These are phyloP conservation scores for Thuja plicata DNA, from an alignment of 83 land plant genomes.

Conservation along the genomic window DNA sequence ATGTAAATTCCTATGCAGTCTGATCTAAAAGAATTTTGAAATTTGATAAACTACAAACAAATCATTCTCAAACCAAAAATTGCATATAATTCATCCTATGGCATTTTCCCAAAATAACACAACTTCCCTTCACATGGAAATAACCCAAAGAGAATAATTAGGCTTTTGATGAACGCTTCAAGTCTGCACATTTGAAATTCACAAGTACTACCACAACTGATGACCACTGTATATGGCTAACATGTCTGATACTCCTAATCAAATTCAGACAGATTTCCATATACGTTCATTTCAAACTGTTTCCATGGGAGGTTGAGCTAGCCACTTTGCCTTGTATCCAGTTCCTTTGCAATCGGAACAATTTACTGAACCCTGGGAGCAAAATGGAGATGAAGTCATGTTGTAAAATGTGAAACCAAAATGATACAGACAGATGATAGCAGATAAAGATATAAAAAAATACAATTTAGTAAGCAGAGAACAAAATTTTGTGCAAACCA, in stretches of 20 bases:
- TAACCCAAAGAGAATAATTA: not conserved
- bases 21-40: too few relatives aligned
- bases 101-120: not conserved
- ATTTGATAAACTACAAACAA: too few relatives aligned
- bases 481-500: not conserved
- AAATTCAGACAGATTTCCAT: conserved; percentile 9
- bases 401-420: not conserved
- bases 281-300: not conserved
- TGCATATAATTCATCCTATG: not conserved
- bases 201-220: not conserved
- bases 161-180: not conserved
- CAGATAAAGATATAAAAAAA: not conserved
- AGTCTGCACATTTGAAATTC: not conserved
- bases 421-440: not conserved
- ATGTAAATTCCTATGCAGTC: too few relatives aligned
- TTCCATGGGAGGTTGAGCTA: conserved; percentile 52
- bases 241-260: not conserved
- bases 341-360: conserved; percentile 96
- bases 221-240: not conserved
- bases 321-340: conserved; percentile 92
- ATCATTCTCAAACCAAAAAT: not conserved
- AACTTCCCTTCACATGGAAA: conserved; percentile 2
- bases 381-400: not conserved
- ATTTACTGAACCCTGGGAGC: conserved; percentile 62
- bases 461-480: not conserved